Evolutionary conservation across 768 basidiomycete species (phyloP).

Genomic region (Amanita jacksonii): DNA sequence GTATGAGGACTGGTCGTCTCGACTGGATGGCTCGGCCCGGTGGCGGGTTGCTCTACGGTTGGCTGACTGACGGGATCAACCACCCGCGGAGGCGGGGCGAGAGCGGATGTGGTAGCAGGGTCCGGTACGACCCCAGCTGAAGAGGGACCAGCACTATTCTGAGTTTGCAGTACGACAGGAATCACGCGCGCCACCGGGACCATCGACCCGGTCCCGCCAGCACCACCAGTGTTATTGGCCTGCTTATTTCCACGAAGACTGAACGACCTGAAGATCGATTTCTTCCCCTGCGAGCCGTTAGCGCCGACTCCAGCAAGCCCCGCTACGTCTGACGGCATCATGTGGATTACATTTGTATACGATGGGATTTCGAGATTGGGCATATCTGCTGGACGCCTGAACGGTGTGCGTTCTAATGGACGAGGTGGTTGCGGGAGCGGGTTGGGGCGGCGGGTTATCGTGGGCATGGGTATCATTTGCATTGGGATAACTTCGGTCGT

Average conservation of each 20-base stretch:
- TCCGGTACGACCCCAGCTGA: constrained; percentile 1
- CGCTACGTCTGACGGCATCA: constrained; percentile 13
- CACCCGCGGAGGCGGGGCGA: constrained; percentile 11
- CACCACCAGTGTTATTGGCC: constrained; percentile 2
- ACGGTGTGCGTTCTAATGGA: constrained; percentile 51
- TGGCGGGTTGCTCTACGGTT: not conserved
- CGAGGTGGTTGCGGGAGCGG: constrained; percentile 57
- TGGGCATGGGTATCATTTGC: constrained; percentile 18
- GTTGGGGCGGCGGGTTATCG: constrained; percentile 27
- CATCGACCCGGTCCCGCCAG: constrained; percentile 3
- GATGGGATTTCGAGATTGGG: constrained; percentile 17
- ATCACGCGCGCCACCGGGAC: not conserved
- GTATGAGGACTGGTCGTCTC: no score
- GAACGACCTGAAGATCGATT: constrained; percentile 36
- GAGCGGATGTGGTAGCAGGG: not conserved
- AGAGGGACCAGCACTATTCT: not conserved
- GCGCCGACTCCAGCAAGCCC: constrained; percentile 9
- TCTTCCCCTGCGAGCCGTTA: constrained; percentile 21
- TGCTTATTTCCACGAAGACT: constrained; percentile 18
- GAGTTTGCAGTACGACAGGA: constrained; percentile 1
- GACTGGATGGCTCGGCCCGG: no score
- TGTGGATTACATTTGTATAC: constrained; percentile 18
- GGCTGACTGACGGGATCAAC: no score
- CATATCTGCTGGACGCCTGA: constrained; percentile 44
- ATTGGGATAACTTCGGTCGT: constrained; percentile 24